phyloP scores from a whole-genome alignment of 129 eudicot species.

The Chrysanthemum lavandulifolium region DNA sequence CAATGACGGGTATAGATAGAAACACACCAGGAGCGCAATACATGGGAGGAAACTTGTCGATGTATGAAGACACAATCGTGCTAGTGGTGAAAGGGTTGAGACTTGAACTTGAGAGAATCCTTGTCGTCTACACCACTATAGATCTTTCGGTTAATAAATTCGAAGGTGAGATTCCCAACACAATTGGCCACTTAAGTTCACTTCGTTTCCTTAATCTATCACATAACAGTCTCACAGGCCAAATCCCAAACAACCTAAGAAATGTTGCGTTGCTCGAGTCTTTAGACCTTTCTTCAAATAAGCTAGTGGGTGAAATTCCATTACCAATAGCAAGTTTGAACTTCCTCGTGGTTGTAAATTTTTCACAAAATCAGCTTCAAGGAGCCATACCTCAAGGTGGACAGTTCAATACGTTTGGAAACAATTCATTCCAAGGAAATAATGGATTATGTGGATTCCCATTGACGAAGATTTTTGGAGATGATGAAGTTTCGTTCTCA shows the following conservation, averaged over 20 bases:
- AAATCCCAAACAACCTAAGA: constrained; percentile 21
- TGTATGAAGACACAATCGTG: constrained; percentile 24
- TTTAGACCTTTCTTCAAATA: constrained; percentile 41
- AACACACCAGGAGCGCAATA: constrained; percentile 2
- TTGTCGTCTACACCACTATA: constrained; percentile 28
- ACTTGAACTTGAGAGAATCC: constrained; percentile 24
- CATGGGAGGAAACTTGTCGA: constrained; percentile 22
- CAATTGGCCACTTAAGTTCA: constrained; percentile 25
- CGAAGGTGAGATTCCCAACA: constrained; percentile 35
- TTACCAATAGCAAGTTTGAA: constrained; percentile 19
- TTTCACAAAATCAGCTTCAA: constrained; percentile 35
- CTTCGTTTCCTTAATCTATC: constrained; percentile 38
- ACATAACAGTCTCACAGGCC: constrained; percentile 32
- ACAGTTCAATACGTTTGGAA: constrained; percentile 33
- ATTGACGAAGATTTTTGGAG: constrained; percentile 30
- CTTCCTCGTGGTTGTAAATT: constrained; percentile 22
- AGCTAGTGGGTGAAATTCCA: constrained; percentile 36
- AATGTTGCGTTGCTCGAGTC: constrained; percentile 30
- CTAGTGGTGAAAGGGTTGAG: constrained; percentile 32
- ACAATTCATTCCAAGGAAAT: constrained; percentile 28
- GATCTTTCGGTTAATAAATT: constrained; percentile 43
- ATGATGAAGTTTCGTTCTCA: neutral
- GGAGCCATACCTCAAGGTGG: constrained; percentile 40
- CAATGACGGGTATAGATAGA: constrained; percentile 20
- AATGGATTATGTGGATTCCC: constrained; percentile 40